phyloP scores from a whole-genome alignment of 345 rosid species.

The Turritis glabra region DNA sequence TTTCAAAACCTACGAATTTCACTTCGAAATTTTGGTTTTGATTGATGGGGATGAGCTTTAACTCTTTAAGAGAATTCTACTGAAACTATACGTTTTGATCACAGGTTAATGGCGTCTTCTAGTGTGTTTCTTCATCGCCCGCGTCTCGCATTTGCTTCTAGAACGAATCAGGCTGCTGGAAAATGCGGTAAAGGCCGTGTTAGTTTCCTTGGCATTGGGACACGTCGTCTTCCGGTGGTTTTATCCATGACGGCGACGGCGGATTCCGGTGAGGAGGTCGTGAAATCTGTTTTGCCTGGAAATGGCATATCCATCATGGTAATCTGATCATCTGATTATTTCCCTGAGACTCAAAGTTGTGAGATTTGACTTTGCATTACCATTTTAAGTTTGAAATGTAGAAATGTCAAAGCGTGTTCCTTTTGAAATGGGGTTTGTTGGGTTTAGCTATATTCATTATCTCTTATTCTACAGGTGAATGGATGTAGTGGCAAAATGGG shows the following conservation, averaged over 20 bases:
- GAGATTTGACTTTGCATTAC: neutral
- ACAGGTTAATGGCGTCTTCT: constrained; percentile 41
- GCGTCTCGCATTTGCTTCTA: constrained; percentile 33
- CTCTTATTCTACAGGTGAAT: constrained; percentile 62
- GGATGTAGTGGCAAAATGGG: constrained; percentile 91
- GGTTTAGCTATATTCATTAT: neutral
- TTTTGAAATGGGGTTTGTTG: constrained; percentile 9
- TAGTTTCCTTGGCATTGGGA: constrained; percentile 11
- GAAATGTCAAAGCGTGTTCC: neutral
- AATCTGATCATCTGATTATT: constrained; percentile 1
- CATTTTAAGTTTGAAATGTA: neutral
- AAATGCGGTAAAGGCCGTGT: constrained; percentile 17
- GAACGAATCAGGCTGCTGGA: constrained; percentile 11
- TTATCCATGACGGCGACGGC: constrained; percentile 44
- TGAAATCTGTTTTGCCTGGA: constrained; percentile 37
- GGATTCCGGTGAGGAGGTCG: constrained; percentile 20
- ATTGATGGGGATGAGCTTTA: constrained; percentile 2
- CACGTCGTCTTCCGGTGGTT: constrained; percentile 26
- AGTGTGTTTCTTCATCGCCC: constrained; percentile 30
- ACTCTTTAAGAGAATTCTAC: neutral
- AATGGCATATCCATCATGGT: constrained; percentile 51
- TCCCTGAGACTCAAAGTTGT: neutral
- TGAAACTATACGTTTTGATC: neutral
- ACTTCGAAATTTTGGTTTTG: neutral
- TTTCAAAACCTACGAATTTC: neutral